phyloP scores from a whole-genome alignment of 2,329 filamentous ascomycete genomes.

The Exophiala xenobiotica region DNA sequence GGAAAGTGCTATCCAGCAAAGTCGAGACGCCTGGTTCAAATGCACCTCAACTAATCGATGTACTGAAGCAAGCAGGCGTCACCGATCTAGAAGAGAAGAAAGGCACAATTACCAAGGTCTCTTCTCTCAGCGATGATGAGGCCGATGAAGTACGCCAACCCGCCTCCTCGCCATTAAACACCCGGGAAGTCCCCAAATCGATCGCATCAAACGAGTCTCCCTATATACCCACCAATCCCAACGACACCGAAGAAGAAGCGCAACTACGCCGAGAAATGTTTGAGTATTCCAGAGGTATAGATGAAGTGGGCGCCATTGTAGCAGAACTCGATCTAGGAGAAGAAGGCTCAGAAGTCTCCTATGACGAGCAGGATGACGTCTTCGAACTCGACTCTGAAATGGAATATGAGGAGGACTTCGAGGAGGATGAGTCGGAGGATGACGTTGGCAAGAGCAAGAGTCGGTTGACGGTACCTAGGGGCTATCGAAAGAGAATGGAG shows the following conservation, averaged over 20 bases:
- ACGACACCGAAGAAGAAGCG: conserved; percentile 79
- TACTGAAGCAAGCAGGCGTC: conserved; percentile 74
- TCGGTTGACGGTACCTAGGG: conserved; percentile 41
- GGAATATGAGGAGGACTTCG: conserved; percentile 55
- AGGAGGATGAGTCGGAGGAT: conserved; percentile 67
- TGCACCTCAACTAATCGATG: conserved; percentile 67
- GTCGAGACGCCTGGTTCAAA: conserved; percentile 67
- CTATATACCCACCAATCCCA: conserved; percentile 30
- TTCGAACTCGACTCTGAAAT: conserved; percentile 26
- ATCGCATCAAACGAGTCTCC: no score
- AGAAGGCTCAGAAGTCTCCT: conserved; percentile 47
- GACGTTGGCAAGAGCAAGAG: conserved; percentile 71
- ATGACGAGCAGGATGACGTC: conserved; percentile 54
- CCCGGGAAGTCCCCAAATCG: background rate
- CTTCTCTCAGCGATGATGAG: conserved; percentile 5
- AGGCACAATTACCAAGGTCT: conserved; percentile 18
- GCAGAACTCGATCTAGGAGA: conserved; percentile 86
- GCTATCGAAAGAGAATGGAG: conserved; percentile 77
- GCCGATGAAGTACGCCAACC: no score
- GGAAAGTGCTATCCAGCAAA: conserved; percentile 71
- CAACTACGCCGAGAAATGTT: conserved; percentile 83
- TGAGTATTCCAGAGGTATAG: conserved; percentile 68
- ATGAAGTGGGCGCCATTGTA: conserved; percentile 86
- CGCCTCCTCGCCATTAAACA: no score
- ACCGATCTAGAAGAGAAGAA: conserved; percentile 43